Conservation (phyloP, 1,139 yeast genomes). For the Lizanozyma gosingica region DNA sequence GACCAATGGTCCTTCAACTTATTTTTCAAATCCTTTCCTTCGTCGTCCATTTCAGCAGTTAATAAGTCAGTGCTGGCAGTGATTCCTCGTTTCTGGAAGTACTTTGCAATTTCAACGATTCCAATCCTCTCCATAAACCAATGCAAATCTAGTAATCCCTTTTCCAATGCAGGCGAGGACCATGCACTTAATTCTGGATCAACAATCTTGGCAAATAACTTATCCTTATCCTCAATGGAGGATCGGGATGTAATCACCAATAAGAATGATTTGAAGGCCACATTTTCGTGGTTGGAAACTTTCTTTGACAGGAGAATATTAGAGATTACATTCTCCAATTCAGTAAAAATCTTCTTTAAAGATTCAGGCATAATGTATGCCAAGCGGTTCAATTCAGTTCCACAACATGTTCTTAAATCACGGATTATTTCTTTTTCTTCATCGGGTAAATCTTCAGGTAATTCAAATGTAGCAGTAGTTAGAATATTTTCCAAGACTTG, state of each 20-base stretch:
- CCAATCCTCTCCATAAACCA: constrained; percentile 99
- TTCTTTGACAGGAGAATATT: constrained; percentile 60
- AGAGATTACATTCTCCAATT: constrained; percentile 74
- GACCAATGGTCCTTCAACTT: constrained; percentile 89
- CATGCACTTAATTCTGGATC: constrained; percentile 90
- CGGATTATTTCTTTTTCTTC: constrained; percentile 76
- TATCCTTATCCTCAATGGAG: constrained; percentile 57
- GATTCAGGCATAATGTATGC: constrained; percentile 94
- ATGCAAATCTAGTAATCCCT: constrained; percentile 79
- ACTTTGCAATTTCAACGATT: constrained; percentile 85
- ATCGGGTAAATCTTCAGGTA: constrained; percentile 58
- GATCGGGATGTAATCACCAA: constrained; percentile 89
- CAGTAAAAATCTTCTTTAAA: constrained; percentile 68
- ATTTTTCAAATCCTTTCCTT: constrained; percentile 66
- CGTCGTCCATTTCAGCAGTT: constrained; percentile 83
- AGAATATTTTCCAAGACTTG: constrained; percentile 79
- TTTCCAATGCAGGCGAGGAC: constrained; percentile 87
- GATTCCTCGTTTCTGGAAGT: constrained; percentile 76
- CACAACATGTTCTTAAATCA: constrained; percentile 86
- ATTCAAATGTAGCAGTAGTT: constrained; percentile 79
- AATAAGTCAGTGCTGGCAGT: constrained; percentile 68
- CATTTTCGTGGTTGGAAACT: constrained; percentile 83
- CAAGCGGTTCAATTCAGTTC: constrained; percentile 86
- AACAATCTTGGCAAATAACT: constrained; percentile 74
- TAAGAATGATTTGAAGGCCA: constrained; percentile 85